Conservation (phyloP, 257 asterid species). For the Misopates orontium region DNA sequence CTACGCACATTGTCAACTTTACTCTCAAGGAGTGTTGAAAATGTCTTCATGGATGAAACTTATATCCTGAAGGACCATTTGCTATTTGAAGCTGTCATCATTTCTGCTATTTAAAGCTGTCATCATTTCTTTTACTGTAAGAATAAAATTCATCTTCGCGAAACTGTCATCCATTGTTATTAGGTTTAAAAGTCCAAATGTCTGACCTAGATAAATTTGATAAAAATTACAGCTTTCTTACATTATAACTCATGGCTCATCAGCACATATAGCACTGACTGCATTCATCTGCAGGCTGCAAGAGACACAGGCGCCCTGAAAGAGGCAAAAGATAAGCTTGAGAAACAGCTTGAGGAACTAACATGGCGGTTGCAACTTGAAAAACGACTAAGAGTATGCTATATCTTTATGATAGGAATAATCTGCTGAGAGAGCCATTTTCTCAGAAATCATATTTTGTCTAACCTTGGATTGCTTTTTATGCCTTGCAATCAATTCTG, state of each 20-base stretch:
- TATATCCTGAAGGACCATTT: slow-evolving; percentile 3
- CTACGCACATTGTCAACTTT: too few species aligned
- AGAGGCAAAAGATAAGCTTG: slow-evolving; percentile 99
- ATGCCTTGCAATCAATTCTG: slow-evolving; percentile 19
- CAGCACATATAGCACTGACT: slow-evolving; percentile 13
- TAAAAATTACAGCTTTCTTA: slow-evolving; percentile 11
- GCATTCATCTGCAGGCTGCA: slow-evolving; percentile 68
- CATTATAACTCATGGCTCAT: slow-evolving; percentile 14
- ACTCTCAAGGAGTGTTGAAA: background rate
- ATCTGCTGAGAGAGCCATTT: slow-evolving; percentile 5
- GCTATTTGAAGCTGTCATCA: slow-evolving; percentile 14
- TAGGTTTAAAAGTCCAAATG: slow-evolving; percentile 1
- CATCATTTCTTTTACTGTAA: background rate
- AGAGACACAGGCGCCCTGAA: slow-evolving; percentile 97
- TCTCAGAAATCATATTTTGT: background rate
- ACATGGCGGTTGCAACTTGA: slow-evolving; percentile 97
- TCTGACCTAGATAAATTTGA: slow-evolving; percentile 12
- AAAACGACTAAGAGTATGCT: slow-evolving; percentile 83
- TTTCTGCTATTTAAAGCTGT: slow-evolving; percentile 13
- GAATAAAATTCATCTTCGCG: slow-evolving; percentile 10
- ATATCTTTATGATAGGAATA: slow-evolving; percentile 21
- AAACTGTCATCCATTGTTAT: slow-evolving; percentile 20
- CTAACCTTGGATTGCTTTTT: slow-evolving; percentile 20
- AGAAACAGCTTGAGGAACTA: slow-evolving; percentile 91
- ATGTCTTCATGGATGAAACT: slow-evolving; percentile 5